Evolutionary conservation across 2,329 filamentous ascomycete species (phyloP), one percentile per base, ranked within the genome.

Genomic region (Talaromyces albobiverticillius): DNA sequence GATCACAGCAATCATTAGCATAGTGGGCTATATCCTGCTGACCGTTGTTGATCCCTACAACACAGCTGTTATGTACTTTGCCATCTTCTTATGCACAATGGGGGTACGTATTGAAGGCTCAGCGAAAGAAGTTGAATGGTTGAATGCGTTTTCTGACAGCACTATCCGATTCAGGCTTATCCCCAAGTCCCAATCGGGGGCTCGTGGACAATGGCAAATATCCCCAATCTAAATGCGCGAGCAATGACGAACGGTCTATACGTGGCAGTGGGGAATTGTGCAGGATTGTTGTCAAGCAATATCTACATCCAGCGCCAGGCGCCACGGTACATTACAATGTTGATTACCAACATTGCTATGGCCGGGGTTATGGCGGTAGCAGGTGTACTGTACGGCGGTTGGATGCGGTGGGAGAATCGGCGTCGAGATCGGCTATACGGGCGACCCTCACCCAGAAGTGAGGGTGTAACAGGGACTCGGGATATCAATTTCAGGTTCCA

Each of bases 181-280:
- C 86, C 83, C 2, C 86, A 83, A 0, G 85, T 78, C 6, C 86
- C 85, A 26, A 76, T 88, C 25, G 75, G 86, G 14, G 70, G 83
- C 60, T 71, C 81, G 59, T 85, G 82, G 84, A 89, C 89, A 71
- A 89, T 88, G 71, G 90, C 90, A 74, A 90, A 90, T 66, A 81
- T 89, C 52, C 86, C 86, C 1, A 80, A 90, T 61, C 87, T 90
- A 69, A 84, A 85, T 52, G 79, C 82, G 29, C 82, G 87, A 46
- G 76, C 88, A 2, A 78, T 83, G 1, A 74, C 89, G 14, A 89
- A 86, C 0, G 83, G 81, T 5, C 79, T 90, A 9, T 84, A 82
- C 20, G 86, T 90, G 0, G 86, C 87, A 0, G 65, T 88, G 6
- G 87, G 86, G 2, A 90, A 90, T 61, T 64, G 89, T 34, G 89